Conservation (phyloP, 2,329 filamentous ascomycete species). For the Tolypocladium pustulatum region DNA sequence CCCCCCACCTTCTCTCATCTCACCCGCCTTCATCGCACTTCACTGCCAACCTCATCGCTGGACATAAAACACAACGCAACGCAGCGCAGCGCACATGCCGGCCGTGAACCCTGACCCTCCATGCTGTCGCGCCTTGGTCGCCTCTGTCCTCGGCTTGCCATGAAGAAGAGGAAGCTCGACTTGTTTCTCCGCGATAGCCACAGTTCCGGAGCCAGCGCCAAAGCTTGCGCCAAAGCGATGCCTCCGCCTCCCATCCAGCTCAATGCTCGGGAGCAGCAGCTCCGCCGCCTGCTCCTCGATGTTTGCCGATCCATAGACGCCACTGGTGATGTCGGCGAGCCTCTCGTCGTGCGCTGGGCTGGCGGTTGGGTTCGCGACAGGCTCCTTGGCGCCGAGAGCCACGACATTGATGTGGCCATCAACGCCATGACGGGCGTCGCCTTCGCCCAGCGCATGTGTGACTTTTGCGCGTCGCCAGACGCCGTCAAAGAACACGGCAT, state of each 20-base stretch:
- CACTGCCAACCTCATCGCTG: neutral
- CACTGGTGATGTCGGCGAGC: conserved; percentile 35
- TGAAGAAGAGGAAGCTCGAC: conserved; percentile 23
- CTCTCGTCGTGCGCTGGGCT: conserved; percentile 63
- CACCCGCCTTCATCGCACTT: neutral
- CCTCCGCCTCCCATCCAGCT: conserved; percentile 35
- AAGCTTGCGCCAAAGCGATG: neutral
- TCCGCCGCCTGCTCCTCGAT: conserved; percentile 70
- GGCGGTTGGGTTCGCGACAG: conserved; percentile 86
- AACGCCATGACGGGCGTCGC: conserved; percentile 74
- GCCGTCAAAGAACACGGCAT: conserved; percentile 53
- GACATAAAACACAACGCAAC: neutral
- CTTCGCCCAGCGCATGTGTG: conserved; percentile 59
- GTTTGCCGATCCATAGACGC: conserved; percentile 56
- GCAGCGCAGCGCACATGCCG: neutral
- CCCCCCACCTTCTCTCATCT: neutral
- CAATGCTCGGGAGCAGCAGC: conserved; percentile 58
- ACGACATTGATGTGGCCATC: conserved; percentile 80
- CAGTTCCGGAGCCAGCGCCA: neutral
- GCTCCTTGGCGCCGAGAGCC: conserved; percentile 58
- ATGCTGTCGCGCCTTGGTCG: neutral
- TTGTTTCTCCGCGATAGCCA: conserved; percentile 12
- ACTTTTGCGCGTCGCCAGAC: conserved; percentile 52
- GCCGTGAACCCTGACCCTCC: no score
- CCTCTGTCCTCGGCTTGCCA: conserved; percentile 9